Evolutionary conservation across 1,139 yeast genomes (phyloP).

Genomic region (Pneumocystis canis): DNA sequence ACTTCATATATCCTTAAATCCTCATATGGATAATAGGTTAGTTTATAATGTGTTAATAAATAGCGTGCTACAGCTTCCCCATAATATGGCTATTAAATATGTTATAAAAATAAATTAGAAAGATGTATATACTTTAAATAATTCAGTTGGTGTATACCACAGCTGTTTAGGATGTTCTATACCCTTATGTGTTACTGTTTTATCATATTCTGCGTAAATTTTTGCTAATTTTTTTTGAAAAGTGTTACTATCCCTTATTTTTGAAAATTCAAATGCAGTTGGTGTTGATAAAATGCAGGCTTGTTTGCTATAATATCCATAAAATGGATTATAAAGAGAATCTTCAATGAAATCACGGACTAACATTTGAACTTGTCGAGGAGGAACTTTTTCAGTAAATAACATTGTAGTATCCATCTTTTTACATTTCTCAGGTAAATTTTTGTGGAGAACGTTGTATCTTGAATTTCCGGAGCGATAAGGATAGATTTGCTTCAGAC

Average conservation of each 20-base stretch:
- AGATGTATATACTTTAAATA: constrained; percentile 30
- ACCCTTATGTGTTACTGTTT: constrained; percentile 25
- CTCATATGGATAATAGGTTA: constrained; percentile 48
- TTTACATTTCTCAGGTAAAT: background rate
- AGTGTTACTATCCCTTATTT: constrained; percentile 6
- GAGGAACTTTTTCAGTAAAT: constrained; percentile 22
- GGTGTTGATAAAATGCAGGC: constrained; percentile 27
- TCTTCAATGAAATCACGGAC: constrained; percentile 72
- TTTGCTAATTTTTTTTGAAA: constrained; percentile 8
- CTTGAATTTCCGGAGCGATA: background rate
- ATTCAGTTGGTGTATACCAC: constrained; percentile 86
- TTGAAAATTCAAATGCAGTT: constrained; percentile 35
- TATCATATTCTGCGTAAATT: constrained; percentile 37
- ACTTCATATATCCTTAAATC: constrained; percentile 67
- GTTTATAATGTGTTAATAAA: constrained; percentile 51
- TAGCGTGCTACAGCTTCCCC: constrained; percentile 76
- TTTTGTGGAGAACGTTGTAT: background rate
- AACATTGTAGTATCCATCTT: background rate
- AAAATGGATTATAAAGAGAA: constrained; percentile 62
- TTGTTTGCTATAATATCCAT: constrained; percentile 60
- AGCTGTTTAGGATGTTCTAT: constrained; percentile 35
- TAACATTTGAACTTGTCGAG: constrained; percentile 52
- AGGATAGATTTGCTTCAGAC: background rate
- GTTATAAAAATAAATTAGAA: background rate
- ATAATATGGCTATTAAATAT: constrained; percentile 39